Evolutionary conservation across 371 early-diverging fungal species (phyloP), one percentile per base, ranked within the genome.

Genomic region (Mortierella sp.): DNA sequence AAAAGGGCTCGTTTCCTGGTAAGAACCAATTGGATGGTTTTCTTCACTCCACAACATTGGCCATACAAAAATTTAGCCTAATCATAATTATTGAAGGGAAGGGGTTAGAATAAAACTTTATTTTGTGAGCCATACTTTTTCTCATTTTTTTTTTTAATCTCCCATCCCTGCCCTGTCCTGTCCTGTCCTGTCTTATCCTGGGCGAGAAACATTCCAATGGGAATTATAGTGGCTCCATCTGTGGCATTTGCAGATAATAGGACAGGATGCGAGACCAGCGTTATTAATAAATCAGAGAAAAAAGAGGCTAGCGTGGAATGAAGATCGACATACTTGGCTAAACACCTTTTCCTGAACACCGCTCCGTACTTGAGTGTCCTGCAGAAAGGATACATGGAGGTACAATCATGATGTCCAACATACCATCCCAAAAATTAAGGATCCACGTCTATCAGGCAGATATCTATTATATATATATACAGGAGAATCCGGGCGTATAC

Each of bases 351-450:
- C 55, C 21, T 53, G n/a, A 19, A 53, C 32, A 58, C 22, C 21
- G 16, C 11, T 15, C 45, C 45, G 16, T 45, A 15, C 4, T 1
- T 45, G 4, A 11, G 50, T 50, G n/a, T n/a, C 50, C n/a, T 50
- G 50, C 13, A 50, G 4, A 50, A 50, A 59, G 41, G 60, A 59
- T 21, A 38, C 11, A 40, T 33, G 50, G n/a, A 48, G 48, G 7
- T 7, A n/a, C 50, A 50, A n/a, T 50, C n/a, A 50, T 50, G 50
- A n/a, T n/a, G n/a, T 50, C 50, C n/a, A n/a, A 8, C 50, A 2
- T 50, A 8, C n/a, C n/a, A 50, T 50, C 50, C 50, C 50, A 6
- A 50, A 50, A 50, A 24, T 16, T 65, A 55, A 53, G 57, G 22
- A 58, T n/a, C 33, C 50, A 41, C 22, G 45, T n/a, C 15, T 36